phyloP scores from a whole-genome alignment of 805 yeast genomes.

The Candida odintsovae region DNA sequence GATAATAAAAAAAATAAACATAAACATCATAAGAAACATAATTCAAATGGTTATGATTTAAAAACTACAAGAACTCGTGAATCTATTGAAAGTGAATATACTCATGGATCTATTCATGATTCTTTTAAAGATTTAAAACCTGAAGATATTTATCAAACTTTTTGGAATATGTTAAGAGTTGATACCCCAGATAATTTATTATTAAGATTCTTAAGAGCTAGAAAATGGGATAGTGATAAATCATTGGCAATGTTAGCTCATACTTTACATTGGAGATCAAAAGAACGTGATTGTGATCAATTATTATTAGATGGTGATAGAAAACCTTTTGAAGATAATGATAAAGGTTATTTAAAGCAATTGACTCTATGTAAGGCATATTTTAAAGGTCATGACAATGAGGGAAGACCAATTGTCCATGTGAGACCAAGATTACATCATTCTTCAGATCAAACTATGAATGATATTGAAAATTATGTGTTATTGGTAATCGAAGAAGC shows the following conservation, averaged over 20 bases:
- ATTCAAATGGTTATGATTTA: conserved; percentile 14
- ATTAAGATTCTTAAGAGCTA: conserved; percentile 75
- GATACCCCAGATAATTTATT: conserved; percentile 79
- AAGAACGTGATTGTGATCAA: conserved; percentile 54
- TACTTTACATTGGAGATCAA: conserved; percentile 70
- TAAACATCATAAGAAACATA: conserved; percentile 11
- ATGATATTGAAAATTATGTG: conserved; percentile 72
- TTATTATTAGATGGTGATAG: conserved; percentile 70
- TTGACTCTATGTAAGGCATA: conserved; percentile 61
- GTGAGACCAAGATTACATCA: conserved; percentile 77
- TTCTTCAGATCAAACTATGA: conserved; percentile 59
- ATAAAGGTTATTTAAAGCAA: conserved; percentile 36
- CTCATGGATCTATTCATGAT: conserved; percentile 38
- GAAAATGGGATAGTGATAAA: conserved; percentile 75
- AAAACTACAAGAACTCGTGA: conserved; percentile 24
- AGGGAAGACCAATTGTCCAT: conserved; percentile 72
- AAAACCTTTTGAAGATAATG: conserved; percentile 41
- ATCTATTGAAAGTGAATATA: conserved; percentile 26
- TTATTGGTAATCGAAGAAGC: conserved; percentile 73
- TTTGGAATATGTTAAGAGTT: conserved; percentile 59
- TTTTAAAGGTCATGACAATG: conserved; percentile 67
- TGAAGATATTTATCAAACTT: conserved; percentile 40
- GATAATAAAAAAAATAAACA: conserved; percentile 21
- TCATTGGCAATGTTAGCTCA: conserved; percentile 65
- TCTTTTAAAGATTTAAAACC: conserved; percentile 48